Percentiles rank a stretch among this genome's conserved stretches.
These are phyloP conservation scores for Vitis hybrid DNA, from an alignment of 177 flowering plant genomes.

Conservation along the genomic window DNA sequence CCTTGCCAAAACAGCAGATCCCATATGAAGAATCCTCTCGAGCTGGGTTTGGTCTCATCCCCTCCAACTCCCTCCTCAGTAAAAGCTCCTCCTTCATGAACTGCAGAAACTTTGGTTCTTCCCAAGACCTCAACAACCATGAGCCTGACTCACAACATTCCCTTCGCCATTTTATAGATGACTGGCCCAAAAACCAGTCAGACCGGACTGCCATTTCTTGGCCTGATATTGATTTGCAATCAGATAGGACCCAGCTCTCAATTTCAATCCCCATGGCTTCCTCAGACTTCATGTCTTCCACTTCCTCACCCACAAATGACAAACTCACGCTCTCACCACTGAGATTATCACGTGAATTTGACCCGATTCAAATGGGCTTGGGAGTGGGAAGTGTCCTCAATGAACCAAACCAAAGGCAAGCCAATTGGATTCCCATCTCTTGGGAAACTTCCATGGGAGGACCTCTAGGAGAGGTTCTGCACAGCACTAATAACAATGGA, in stretches of 20 bases:
- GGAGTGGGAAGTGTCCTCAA: slow-evolving; percentile 41
- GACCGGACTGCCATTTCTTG: slow-evolving; percentile 40
- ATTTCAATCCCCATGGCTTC: slow-evolving; percentile 62
- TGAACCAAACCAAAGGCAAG: slow-evolving; percentile 42
- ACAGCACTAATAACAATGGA: slow-evolving; percentile 26
- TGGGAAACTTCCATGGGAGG: slow-evolving; percentile 83
- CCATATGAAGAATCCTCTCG: slow-evolving; percentile 42
- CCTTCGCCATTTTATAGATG: slow-evolving; percentile 62
- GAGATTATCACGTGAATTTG: slow-evolving; percentile 47
- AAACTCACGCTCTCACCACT: slow-evolving; percentile 55
- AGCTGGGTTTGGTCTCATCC: slow-evolving; percentile 53
- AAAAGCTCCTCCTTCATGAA: slow-evolving; percentile 31
- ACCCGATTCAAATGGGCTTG: slow-evolving; percentile 61
- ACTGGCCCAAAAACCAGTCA: slow-evolving; percentile 59
- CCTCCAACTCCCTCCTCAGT: slow-evolving; percentile 54
- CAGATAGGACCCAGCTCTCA: slow-evolving; percentile 68
- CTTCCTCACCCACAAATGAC: slow-evolving; percentile 59
- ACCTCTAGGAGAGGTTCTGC: slow-evolving; percentile 82
- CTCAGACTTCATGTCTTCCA: slow-evolving; percentile 52
- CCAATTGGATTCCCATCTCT: slow-evolving; percentile 61
- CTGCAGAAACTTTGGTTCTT: slow-evolving; percentile 29
- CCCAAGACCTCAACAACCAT: slow-evolving; percentile 27
- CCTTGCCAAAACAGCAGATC: slow-evolving; percentile 34
- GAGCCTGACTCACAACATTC: slow-evolving; percentile 41
- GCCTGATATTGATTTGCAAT: slow-evolving; percentile 45